Base-by-base conservation (phyloP, 2,329 filamentous ascomycete genomes). In the Massarina eburnea region DNA sequence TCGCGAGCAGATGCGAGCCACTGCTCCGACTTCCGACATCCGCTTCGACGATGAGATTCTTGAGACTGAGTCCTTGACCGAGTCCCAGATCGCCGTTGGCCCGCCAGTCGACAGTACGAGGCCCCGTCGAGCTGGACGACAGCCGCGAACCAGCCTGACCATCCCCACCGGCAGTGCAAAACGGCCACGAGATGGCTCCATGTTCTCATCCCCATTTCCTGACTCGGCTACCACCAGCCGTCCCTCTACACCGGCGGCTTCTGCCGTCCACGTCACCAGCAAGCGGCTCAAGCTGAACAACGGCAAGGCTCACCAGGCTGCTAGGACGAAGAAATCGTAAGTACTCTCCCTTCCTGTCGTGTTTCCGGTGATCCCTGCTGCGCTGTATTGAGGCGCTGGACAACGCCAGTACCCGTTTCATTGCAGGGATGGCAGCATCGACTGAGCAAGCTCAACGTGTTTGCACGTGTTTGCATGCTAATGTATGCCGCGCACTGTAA, bases 291-390 rank as follows among this genome's bases (percentile, higher is more conserved):
- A 68, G 51, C 49, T 68, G 41, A 68, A 55, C 41, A 64, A 68
- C 48, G 64, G 66, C 33, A 62, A 67, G 44, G 36, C 47, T 7
- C 27, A 33, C 24, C 42, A 44, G 30, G 54, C 64, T 43, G 67
- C 67, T 39, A 59, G 64, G 35, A 69, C 62, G 40, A 70, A 70
- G 53, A 58, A 60, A 62, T 70, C 67, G 67, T 70, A 63, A 67
- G 67, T 68, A 41, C 43, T 40, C 37, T n/a, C n/a, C n/a, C 34
- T 43, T 32, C 35, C 22, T 36, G 27, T 48, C 35, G 41, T 57
- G 39, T 46, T 54, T 34, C 38, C 39, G 36, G 41, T 40, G 37
- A 48, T 50, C 37, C 24, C 38, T 52, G 43, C 52, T 39, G 41
- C 39, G 45, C 54, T 48, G 39, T 39, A 44, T 51, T 35, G 45